A percentile compares a stretch with the other conserved stretches of the same genome.
These are phyloP conservation scores for Smallanthus sonchifolius DNA, from an alignment of 129 eudicot genomes.

Conservation along the genomic window DNA sequence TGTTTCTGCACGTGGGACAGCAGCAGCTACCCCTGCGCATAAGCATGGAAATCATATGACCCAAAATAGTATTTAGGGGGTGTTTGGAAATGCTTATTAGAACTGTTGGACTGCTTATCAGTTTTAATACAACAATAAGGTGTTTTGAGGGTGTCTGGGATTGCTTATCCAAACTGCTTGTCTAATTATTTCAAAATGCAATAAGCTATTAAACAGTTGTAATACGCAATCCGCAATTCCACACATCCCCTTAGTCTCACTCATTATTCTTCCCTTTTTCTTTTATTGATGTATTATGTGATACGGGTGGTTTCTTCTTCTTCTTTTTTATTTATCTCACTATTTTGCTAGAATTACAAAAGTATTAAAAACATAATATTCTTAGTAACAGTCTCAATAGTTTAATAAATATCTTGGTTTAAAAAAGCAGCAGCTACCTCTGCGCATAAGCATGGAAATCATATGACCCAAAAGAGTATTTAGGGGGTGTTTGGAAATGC, in stretches of 20 bases:
- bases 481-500: neutral
- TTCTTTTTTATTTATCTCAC: neutral
- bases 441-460: conserved; percentile 27
- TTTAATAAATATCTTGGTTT: too few relatives aligned
- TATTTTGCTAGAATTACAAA: neutral
- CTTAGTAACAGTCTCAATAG: neutral
- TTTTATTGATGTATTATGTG: neutral
- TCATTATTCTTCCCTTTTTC: neutral
- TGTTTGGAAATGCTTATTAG: neutral
- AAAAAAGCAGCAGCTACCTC: conserved; percentile 88
- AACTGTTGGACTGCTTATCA: neutral
- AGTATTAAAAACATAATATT: too few relatives aligned
- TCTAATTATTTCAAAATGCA: neutral
- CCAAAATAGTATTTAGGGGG: neutral
- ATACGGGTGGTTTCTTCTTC: neutral
- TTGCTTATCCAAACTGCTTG: neutral
- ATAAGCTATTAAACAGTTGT: neutral
- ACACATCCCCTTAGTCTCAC: neutral
- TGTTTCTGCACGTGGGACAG: conserved; percentile 67
- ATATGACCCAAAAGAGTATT: neutral
- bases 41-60: conserved; percentile 11
- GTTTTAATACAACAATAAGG: neutral
- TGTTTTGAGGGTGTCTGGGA: neutral
- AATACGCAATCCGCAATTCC: neutral
- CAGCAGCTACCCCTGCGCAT: conserved; percentile 74